These are phyloP conservation scores for Fusarium kyushuense DNA, from an alignment of 2,329 filamentous ascomycete species.

Conservation along the genomic window DNA sequence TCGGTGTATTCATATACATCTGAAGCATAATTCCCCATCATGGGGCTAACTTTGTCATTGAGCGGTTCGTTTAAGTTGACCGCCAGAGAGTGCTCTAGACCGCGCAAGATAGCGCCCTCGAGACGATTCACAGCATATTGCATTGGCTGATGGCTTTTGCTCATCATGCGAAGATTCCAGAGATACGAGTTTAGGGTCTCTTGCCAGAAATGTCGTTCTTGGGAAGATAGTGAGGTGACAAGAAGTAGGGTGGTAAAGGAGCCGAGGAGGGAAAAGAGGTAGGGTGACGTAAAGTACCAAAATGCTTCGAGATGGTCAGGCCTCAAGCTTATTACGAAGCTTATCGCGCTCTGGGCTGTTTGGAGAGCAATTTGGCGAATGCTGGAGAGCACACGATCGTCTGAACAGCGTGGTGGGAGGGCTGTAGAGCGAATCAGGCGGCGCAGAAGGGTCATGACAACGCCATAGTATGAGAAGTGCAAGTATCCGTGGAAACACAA, in stretches of 20 bases:
- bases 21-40: constrained; percentile 45
- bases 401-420: constrained; percentile 48
- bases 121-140: constrained; percentile 54
- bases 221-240: constrained; percentile 50
- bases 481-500: constrained; percentile 57
- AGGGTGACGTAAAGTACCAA: constrained; percentile 56
- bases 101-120: constrained; percentile 54
- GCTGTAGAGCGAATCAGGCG: constrained; percentile 56
- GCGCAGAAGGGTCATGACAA: constrained; percentile 60
- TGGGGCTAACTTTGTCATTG: constrained; percentile 48
- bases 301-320: constrained; percentile 57
- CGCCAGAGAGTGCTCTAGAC: constrained; percentile 53
- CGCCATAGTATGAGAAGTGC: constrained; percentile 61
- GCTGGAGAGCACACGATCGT: constrained; percentile 47
- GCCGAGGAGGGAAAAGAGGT: constrained; percentile 55
- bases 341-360: constrained; percentile 50
- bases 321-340: constrained; percentile 51
- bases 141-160: constrained; percentile 54
- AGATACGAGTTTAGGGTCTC: constrained; percentile 53
- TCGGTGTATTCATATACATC: constrained; percentile 52
- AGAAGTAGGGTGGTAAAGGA: constrained; percentile 56
- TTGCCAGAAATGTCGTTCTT: constrained; percentile 51
- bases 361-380: constrained; percentile 51
- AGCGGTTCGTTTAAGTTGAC: constrained; percentile 52
- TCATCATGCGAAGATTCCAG: constrained; percentile 52